Evolutionary conservation across 116 monocot genomes (phyloP).

Genomic region (Cymodocea nodosa): DNA sequence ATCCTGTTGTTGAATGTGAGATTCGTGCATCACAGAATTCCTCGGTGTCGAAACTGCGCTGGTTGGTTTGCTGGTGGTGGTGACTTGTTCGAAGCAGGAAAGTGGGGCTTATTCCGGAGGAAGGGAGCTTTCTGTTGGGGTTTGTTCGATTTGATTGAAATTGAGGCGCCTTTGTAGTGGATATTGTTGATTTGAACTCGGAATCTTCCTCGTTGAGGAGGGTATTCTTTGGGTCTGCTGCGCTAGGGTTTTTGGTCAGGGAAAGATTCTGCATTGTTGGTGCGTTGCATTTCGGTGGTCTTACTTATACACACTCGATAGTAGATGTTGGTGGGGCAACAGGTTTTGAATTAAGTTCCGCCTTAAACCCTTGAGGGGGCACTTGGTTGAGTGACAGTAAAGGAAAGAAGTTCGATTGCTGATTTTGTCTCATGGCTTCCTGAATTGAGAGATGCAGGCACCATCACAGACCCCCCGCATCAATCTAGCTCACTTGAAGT

Average conservation of each 20-base stretch:
- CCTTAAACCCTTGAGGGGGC: background rate
- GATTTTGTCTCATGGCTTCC: slow-evolving; percentile 2
- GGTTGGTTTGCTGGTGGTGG: background rate
- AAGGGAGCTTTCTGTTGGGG: background rate
- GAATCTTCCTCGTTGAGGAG: too few species aligned
- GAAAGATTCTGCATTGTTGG: background rate
- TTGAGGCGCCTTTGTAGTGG: background rate
- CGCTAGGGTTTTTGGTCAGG: too few species aligned
- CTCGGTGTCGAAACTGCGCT: background rate
- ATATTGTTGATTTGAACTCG: too few species aligned
- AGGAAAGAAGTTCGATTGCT: background rate
- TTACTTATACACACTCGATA: background rate
- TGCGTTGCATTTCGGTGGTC: background rate
- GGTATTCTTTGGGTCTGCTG: too few species aligned
- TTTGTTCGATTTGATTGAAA: background rate
- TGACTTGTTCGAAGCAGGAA: background rate
- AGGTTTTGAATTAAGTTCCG: background rate
- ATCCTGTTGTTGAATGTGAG: background rate
- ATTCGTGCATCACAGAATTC: background rate
- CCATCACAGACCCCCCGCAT: slow-evolving; percentile 26
- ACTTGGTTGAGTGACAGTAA: background rate
- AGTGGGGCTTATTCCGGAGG: background rate
- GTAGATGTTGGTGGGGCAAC: background rate
- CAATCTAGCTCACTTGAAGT: slow-evolving; percentile 56
- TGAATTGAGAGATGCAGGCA: slow-evolving; percentile 15